Evolutionary conservation across 2,329 filamentous ascomycete species (phyloP).

Genomic region (Ophiostoma pallidulum): DNA sequence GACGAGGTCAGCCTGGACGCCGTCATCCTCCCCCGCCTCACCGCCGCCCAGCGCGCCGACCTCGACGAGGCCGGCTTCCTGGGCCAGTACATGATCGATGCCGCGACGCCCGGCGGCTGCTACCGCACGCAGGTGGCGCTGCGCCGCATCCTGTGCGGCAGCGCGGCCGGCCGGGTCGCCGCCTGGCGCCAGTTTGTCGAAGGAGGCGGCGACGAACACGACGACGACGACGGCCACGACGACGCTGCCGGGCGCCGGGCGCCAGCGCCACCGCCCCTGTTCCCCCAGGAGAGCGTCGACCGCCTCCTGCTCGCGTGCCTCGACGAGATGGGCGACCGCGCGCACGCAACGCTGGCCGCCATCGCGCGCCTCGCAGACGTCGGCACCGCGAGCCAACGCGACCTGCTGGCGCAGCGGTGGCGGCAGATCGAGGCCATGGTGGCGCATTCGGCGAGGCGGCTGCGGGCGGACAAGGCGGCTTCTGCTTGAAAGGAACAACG

Average conservation of each 20-base stretch:
- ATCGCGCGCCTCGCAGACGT: constrained; percentile 6
- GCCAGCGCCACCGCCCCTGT: too few species aligned
- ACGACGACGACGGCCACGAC: constrained; percentile 3
- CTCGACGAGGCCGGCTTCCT: constrained; percentile 17
- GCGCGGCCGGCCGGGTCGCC: background rate
- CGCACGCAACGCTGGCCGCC: constrained; percentile 3
- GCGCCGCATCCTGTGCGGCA: constrained; percentile 15
- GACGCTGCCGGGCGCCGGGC: background rate
- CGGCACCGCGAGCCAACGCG: constrained; percentile 13
- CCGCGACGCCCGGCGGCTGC: constrained; percentile 18
- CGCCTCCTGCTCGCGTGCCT: constrained; percentile 11
- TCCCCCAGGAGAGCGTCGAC: constrained; percentile 3
- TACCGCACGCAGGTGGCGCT: constrained; percentile 20
- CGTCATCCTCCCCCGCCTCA: constrained; percentile 28
- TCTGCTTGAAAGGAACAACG: too few species aligned
- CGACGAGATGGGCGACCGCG: constrained; percentile 12
- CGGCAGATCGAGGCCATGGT: constrained; percentile 17
- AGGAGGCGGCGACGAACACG: constrained; percentile 7
- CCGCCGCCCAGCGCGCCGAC: constrained; percentile 7
- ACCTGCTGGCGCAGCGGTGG: constrained; percentile 15
- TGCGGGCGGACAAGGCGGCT: background rate
- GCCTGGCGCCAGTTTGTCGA: constrained; percentile 16
- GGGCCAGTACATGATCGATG: constrained; percentile 20
- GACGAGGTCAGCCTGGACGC: constrained; percentile 40
- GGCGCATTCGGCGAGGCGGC: constrained; percentile 4